These are phyloP conservation scores for Fusarium camptoceras DNA, from an alignment of 2,329 filamentous ascomycete genomes.

Conservation along the genomic window DNA sequence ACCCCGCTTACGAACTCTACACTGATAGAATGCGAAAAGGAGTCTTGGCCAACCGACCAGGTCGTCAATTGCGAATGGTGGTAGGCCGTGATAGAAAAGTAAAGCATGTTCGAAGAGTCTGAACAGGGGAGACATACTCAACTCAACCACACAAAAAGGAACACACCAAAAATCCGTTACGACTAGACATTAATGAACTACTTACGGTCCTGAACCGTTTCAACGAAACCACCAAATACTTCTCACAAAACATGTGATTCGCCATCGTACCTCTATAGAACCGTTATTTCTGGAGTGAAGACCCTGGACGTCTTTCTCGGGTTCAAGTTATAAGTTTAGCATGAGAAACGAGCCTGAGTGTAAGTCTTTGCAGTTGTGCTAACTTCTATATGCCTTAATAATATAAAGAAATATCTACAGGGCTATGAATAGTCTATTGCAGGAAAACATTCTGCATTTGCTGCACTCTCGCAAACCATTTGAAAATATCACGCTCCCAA, in stretches of 20 bases:
- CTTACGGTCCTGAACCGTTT: slow-evolving; percentile 30
- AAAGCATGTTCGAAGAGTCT: slow-evolving; percentile 65
- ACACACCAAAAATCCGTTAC: slow-evolving; percentile 12
- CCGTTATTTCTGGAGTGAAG: neutral
- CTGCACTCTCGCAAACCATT: slow-evolving; percentile 30
- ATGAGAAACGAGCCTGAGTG: neutral
- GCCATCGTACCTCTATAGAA: slow-evolving; percentile 29
- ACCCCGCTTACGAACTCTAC: slow-evolving; percentile 78
- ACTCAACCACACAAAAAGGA: slow-evolving; percentile 3
- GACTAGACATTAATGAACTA: slow-evolving; percentile 39
- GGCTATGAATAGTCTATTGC: neutral
- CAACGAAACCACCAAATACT: slow-evolving; percentile 17
- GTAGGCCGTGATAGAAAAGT: slow-evolving; percentile 71
- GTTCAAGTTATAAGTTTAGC: neutral
- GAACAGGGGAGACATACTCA: slow-evolving; percentile 2
- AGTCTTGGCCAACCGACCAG: slow-evolving; percentile 62
- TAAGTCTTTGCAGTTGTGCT: neutral
- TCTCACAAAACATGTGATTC: slow-evolving; percentile 23
- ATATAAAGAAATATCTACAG: neutral
- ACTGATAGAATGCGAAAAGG: slow-evolving; percentile 69
- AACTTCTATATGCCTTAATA: neutral
- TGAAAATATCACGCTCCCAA: slow-evolving; percentile 24
- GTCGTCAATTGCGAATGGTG: slow-evolving; percentile 70
- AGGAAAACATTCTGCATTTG: neutral
- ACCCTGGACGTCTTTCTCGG: neutral